Base-by-base conservation (phyloP, 208 protist genomes). In the Acanthamoeba royreba region DNA sequence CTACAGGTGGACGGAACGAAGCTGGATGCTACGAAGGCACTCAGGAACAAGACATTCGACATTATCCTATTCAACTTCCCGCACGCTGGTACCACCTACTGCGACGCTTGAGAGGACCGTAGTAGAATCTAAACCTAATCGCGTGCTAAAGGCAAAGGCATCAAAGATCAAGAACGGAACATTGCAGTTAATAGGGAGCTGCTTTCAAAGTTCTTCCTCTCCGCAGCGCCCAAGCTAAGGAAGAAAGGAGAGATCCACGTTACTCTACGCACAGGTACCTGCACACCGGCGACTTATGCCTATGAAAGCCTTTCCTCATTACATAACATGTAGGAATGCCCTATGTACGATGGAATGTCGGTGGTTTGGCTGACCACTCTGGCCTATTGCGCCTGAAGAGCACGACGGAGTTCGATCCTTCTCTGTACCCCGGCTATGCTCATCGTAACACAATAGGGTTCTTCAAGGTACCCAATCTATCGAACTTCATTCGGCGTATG, bases 121-220 rank as follows among this genome's bases (percentile, higher is more conserved):
- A 0, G 19, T 35, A 15, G 1, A 28, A 8, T 63, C 3, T 25
- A n/a, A n/a, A n/a, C n/a, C n/a, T 63, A 22, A 33, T n/a, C 11
- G 19, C 33, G n/a, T 7, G 5, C 33, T 28, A 15, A 28, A 47
- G 77, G 77, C 35, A 55, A 86, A 31, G 79, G 79, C 47, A 88
- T 88, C 79, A 88, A 88, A 33, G 49, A 88, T 47, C 79, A 88
- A 47, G 43, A 88, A 25, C 33, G 43, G 33, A 88, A 88, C 79
- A 88, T 88, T 33, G 79, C 43, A 13, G 31, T 45, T 17, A 88
- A 88, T 33, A n/a, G 43, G 46, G 49, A 88, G 28, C 47, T 88
- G 25, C 43, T 88, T 9, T 19, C 28, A 5, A 63, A 53, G 47
- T 88, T 88, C 79, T 63, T 88, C 79, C 9, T 22, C 79, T 63